Percentiles rank a stretch among this genome's conserved stretches.
Evolutionary conservation across 1,284 basidiomycete genomes (phyloP).

Genomic region (Microbotryum violaceum): DNA sequence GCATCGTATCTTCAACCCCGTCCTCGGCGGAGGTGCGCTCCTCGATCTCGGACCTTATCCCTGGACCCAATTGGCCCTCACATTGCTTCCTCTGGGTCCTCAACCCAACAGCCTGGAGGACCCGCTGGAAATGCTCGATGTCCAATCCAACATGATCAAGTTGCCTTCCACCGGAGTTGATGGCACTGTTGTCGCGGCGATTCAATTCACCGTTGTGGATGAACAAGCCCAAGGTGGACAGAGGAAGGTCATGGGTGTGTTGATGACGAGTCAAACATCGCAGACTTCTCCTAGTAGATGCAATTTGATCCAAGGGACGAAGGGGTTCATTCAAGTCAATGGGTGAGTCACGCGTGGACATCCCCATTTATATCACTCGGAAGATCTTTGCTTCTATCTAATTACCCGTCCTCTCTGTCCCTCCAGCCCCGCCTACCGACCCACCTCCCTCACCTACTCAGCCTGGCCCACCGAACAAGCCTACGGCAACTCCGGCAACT

Average conservation of each 20-base stretch:
- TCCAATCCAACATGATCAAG: constrained; percentile 18
- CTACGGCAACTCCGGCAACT: not conserved
- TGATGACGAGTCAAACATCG: not conserved
- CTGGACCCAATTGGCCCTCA: constrained; percentile 39
- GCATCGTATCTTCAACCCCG: constrained; percentile 43
- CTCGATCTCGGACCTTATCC: constrained; percentile 45
- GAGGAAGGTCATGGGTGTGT: not conserved
- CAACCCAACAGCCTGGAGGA: constrained; percentile 4
- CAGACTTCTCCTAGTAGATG: too few species aligned
- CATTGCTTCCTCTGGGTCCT: constrained; percentile 12
- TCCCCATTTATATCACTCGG: too few species aligned
- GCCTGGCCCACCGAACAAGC: constrained; percentile 13
- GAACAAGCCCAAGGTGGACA: not conserved
- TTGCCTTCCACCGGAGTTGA: constrained; percentile 19
- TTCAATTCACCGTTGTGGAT: constrained; percentile 14
- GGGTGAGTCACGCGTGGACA: too few species aligned
- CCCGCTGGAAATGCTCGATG: not conserved
- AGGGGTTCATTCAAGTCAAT: too few species aligned
- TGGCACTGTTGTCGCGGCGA: constrained; percentile 13
- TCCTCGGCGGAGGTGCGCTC: constrained; percentile 46
- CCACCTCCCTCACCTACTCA: constrained; percentile 4
- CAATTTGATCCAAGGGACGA: too few species aligned
- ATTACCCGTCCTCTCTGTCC: not conserved
- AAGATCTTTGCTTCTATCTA: too few species aligned
- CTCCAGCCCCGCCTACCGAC: constrained; percentile 19